Base-by-base conservation (phyloP, 768 basidiomycete species). In the Trametes cingulata region DNA sequence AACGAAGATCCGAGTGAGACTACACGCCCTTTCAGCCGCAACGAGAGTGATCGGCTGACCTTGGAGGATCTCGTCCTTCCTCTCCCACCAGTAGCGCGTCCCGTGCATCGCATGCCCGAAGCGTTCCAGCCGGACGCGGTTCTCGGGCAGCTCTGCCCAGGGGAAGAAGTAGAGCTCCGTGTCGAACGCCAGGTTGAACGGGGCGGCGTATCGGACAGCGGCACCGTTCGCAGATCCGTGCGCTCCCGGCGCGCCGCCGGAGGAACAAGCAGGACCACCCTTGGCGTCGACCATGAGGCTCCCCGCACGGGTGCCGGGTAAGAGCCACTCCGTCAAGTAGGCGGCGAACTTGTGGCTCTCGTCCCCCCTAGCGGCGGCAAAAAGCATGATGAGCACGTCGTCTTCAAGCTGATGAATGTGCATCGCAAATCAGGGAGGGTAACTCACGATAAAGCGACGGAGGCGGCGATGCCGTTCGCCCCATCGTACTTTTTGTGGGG, bases 41-140 rank as follows among this genome's bases (percentile, higher is more conserved):
- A 10, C n/a, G 19, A 1, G 1, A 51, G 49, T 9, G 15, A 6
- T 12, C 12, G 13, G 12, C 33, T 6, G 20, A 39, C 52, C 52
- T 2, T 46, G 36, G n/a, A 56, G 48, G 20, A 55, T 50, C 33
- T 25, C 78, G 70, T 85, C 86, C 86, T 87, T 87, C 1, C 66
- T 58, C 73, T 87, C 88, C 88, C 89, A 91, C 6, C 81, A 81
- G 29, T 78, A 80, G n/a, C n/a, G n/a, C 12, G 88, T 86, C 25
- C 86, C 87, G 6, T 78, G 79, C 89, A 92, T 92, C 6, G 88
- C 87, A 60, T 82, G 84, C 33, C 87, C 88, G 67, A 91, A 91
- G 25, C 88, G 77, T 60, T 84, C 80, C 54, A 90, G 19, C 2
- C 56, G 37, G 24, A 9, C 6, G 3, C 17, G 67, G 52, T 71